Evolutionary conservation across 2,329 filamentous ascomycete genomes (phyloP).

Genomic region (Colletotrichum nymphaeae): DNA sequence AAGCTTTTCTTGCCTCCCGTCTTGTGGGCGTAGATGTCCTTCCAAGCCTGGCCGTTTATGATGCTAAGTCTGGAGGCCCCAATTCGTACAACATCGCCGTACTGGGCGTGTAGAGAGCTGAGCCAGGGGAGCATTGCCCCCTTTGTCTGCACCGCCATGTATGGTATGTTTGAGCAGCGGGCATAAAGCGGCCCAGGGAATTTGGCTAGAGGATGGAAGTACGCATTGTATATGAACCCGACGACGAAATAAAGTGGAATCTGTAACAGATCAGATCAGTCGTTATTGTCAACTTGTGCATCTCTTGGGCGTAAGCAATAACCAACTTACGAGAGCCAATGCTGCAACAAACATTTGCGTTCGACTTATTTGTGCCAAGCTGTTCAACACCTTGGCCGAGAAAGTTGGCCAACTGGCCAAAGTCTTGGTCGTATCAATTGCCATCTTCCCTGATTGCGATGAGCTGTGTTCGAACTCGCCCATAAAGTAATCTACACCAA

Average conservation of each 20-base stretch:
- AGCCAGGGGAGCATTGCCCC: neutral
- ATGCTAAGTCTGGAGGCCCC: neutral
- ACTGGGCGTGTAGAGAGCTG: neutral
- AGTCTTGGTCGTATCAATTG: too few relatives aligned
- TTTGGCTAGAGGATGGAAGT: neutral
- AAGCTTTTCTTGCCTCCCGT: too few relatives aligned
- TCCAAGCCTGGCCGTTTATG: neutral
- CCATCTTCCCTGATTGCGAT: too few relatives aligned
- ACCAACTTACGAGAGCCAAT: neutral
- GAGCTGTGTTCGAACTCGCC: too few relatives aligned
- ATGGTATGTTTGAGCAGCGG: neutral
- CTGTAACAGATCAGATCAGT: neutral
- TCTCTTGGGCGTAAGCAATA: too few relatives aligned
- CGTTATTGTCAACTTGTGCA: neutral
- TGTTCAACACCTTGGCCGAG: neutral
- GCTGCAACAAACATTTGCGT: neutral
- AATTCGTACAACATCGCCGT: neutral
- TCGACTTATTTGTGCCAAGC: neutral
- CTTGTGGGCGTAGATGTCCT: neutral
- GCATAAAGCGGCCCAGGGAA: neutral
- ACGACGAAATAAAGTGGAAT: neutral
- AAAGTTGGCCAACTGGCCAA: neutral
- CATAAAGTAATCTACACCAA: too few relatives aligned
- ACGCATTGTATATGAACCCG: neutral
- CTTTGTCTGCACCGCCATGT: neutral